A percentile compares a stretch with the other conserved stretches of the same genome.
Evolutionary conservation across 768 basidiomycete genomes (phyloP).

Genomic region (Suillus subaureus): DNA sequence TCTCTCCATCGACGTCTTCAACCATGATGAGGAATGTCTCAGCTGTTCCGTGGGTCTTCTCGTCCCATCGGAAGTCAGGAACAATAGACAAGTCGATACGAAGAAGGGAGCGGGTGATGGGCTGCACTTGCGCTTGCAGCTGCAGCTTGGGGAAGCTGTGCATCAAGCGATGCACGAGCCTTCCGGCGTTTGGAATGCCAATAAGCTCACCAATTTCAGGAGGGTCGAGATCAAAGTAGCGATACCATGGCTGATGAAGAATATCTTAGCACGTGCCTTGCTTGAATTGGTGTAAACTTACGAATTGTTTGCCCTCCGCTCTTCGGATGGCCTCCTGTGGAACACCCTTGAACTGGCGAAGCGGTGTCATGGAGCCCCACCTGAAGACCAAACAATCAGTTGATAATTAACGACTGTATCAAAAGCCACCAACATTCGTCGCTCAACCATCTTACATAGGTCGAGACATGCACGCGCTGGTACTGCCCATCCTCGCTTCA

Average conservation of each 20-base stretch:
- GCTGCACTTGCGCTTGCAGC: conserved; percentile 95
- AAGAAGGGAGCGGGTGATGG: conserved; percentile 91
- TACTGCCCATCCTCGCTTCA: conserved; percentile 96
- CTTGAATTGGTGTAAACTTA: conserved; percentile 38
- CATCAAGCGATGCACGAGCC: conserved; percentile 88
- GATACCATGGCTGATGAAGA: conserved; percentile 79
- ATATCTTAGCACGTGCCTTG: conserved; percentile 1
- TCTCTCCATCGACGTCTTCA: conserved; percentile 97
- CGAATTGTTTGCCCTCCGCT: conserved; percentile 97
- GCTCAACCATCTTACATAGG: conserved; percentile 95
- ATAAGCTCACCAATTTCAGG: conserved; percentile 96
- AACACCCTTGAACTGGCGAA: conserved; percentile 93
- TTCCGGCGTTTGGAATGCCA: conserved; percentile 91
- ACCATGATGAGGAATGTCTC: conserved; percentile 94
- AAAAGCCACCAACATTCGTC: conserved; percentile 62
- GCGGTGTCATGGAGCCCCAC: conserved; percentile 98
- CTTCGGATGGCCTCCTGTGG: conserved; percentile 84
- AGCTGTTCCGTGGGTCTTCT: conserved; percentile 84
- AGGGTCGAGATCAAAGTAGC: conserved; percentile 91
- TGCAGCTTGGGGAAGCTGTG: conserved; percentile 97
- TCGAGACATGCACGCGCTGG: conserved; percentile 91
- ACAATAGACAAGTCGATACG: conserved; percentile 91
- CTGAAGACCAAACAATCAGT: conserved; percentile 38
- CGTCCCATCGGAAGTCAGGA: conserved; percentile 99
- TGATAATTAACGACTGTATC: not conserved